Evolutionary conservation across 352 stramenopile genomes (phyloP).

Genomic region (Pseudoperonospora humuli): DNA sequence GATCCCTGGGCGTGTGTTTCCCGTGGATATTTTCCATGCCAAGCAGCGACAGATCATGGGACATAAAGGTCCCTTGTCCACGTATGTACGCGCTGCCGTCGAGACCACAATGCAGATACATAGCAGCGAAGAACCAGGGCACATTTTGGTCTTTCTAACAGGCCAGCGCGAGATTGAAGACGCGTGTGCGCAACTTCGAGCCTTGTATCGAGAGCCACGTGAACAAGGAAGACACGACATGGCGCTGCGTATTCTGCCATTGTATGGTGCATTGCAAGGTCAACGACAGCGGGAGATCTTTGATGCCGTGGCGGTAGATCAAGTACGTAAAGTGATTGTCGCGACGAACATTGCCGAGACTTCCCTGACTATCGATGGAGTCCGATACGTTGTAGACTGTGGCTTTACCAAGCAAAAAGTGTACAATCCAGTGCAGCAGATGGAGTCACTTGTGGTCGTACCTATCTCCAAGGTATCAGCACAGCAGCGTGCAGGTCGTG

Average conservation of each 20-base stretch:
- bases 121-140: conserved; percentile 51
- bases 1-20: conserved; percentile 89
- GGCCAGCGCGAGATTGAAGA: conserved; percentile 91
- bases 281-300: conserved; percentile 93
- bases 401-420: conserved; percentile 91
- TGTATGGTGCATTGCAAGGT: conserved; percentile 95
- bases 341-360: conserved; percentile 94
- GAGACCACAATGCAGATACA: conserved; percentile 79
- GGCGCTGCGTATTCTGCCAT: conserved; percentile 74
- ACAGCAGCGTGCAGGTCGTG: conserved; percentile 91
- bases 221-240: conserved; percentile 14
- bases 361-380: conserved; percentile 98
- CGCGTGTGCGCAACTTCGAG: conserved; percentile 81
- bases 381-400: conserved; percentile 75
- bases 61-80: conserved; percentile 43
- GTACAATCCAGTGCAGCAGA: conserved; percentile 67
- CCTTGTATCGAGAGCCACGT: conserved; percentile 19
- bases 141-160: conserved; percentile 94
- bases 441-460: conserved; percentile 87
- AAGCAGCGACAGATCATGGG: conserved; percentile 79
- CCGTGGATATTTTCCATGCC: conserved; percentile 91
- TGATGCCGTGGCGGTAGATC: conserved; percentile 60
- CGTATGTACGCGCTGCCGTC: conserved; percentile 58
- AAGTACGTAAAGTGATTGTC: conserved; percentile 78
- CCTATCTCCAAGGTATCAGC: conserved; percentile 94